A percentile compares a stretch with the other conserved stretches of the same genome.
Conservation (phyloP, 306 rosid genomes). For the Arachis stenosperma region DNA sequence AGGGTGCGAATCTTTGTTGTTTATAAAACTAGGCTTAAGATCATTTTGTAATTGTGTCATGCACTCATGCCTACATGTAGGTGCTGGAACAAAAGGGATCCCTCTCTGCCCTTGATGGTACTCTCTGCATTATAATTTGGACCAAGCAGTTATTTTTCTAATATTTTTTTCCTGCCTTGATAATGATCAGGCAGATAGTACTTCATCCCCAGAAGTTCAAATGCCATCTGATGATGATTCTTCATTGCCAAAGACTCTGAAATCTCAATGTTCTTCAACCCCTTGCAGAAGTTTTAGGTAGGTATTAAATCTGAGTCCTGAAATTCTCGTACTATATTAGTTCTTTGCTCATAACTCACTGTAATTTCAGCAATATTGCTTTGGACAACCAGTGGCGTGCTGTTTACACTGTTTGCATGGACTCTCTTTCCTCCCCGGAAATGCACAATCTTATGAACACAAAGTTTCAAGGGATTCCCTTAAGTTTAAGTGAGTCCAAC, state of each 20-base stretch:
- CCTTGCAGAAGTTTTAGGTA: conserved; percentile 45
- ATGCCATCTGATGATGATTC: conserved; percentile 41
- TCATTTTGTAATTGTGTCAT: conserved; percentile 26
- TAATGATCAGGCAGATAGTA: conserved; percentile 42
- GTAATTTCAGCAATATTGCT: conserved; percentile 55
- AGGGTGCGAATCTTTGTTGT: too few relatives aligned
- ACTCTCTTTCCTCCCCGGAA: conserved; percentile 61
- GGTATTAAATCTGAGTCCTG: conserved; percentile 34
- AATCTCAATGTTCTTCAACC: conserved; percentile 41
- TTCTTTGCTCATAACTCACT: conserved; percentile 43
- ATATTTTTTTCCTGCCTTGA: conserved; percentile 36
- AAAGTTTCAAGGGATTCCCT: conserved; percentile 43
- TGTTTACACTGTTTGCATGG: conserved; percentile 68
- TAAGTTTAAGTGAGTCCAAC: conserved; percentile 53
- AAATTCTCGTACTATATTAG: conserved; percentile 14
- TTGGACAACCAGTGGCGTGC: conserved; percentile 67
- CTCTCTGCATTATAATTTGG: conserved; percentile 26
- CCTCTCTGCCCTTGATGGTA: conserved; percentile 7
- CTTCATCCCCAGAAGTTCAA: conserved; percentile 50
- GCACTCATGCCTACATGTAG: conserved; percentile 6
- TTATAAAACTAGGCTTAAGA: neutral
- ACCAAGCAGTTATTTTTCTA: conserved; percentile 33
- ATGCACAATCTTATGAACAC: conserved; percentile 49
- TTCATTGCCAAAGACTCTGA: conserved; percentile 40
- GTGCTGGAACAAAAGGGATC: conserved; percentile 6